Evolutionary conservation across 2,329 filamentous ascomycete species (phyloP), one percentile per base, ranked within the genome.

Genomic region (Pseudogymnoascus sp.): DNA sequence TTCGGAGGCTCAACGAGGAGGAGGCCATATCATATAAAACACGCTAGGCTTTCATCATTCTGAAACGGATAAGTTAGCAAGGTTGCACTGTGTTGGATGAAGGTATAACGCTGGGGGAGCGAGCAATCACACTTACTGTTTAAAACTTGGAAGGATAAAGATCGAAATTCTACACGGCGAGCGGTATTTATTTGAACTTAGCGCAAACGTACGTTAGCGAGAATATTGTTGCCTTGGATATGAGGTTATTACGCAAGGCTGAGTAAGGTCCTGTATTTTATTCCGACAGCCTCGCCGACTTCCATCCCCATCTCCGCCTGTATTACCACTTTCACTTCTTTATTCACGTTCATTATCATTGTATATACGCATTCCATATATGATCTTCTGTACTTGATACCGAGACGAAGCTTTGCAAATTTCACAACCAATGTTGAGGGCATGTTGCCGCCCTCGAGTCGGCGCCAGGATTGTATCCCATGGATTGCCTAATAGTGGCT

Each of bases 11-110:
- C 80, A 82, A 79, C 78, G 76, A 79, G 82, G 78, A 81, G 82
- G 81, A 82, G 89, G 83, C 82, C 77, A 76, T 81, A 82, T 98
- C 95, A 96, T 91, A 87, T 87, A 81, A 78, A 87, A 88, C 95
- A 98, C 93, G 86, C 90, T 88, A 87, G 86, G 90, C 90, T 96
- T 96, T 99, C 95, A 98, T 99, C 93, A 98, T 96, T 60, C 92
- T 97, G 73, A 2, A 43, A 64, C 60, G 59, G 60, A 69, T 50
- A 14, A 65, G 63, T 64, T 59, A 75, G 67, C 74, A 67, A 65
- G 62, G 71, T 78, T 72, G 79, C 75, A 63, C 65, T 61, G 60
- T 62, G 60, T 50, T 64, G 26, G 50, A 61, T 31, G 38, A 33
- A 38, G 56, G 26, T 10, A 14, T n/a, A 12, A 6, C 28, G 26